phyloP scores from a whole-genome alignment of 108 stramenopile species.

The Nitzschia sp. region DNA sequence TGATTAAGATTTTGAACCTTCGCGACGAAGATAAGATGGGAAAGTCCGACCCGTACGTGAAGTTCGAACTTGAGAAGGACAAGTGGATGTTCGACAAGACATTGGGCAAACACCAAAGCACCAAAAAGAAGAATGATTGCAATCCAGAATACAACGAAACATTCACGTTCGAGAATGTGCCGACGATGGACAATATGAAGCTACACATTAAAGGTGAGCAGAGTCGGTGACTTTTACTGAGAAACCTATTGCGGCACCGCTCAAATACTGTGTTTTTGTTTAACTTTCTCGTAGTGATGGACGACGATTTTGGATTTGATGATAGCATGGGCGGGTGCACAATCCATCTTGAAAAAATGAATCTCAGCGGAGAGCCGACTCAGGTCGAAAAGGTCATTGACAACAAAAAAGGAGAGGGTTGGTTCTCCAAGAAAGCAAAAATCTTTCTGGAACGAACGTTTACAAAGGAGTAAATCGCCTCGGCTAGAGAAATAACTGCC shows the following conservation, averaged over 20 bases:
- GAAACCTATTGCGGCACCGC: not conserved
- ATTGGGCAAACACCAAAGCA: slow-evolving; percentile 34
- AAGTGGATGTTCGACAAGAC: slow-evolving; percentile 40
- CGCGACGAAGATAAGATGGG: slow-evolving; percentile 46
- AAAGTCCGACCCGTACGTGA: slow-evolving; percentile 59
- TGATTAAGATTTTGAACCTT: slow-evolving; percentile 44
- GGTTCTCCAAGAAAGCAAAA: slow-evolving; percentile 33
- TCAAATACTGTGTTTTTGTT: not conserved
- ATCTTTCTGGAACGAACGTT: slow-evolving; percentile 17
- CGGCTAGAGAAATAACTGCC: too few relatives aligned
- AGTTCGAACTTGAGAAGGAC: slow-evolving; percentile 49
- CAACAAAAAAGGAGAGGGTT: slow-evolving; percentile 25
- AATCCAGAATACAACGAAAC: slow-evolving; percentile 57
- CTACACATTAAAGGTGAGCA: slow-evolving; percentile 28
- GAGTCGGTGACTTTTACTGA: not conserved
- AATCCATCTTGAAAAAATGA: slow-evolving; percentile 45
- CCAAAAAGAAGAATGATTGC: slow-evolving; percentile 46
- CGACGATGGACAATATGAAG: slow-evolving; percentile 53
- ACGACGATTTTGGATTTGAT: slow-evolving; percentile 50
- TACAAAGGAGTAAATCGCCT: too few relatives aligned
- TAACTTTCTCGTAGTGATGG: slow-evolving; percentile 22
- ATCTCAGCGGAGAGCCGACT: slow-evolving; percentile 21
- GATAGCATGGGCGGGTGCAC: slow-evolving; percentile 43
- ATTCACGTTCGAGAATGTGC: slow-evolving; percentile 38
- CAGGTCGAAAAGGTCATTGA: slow-evolving; percentile 28